Evolutionary conservation across 306 rosid species (phyloP), one percentile per base, ranked within the genome.

Genomic region (Urtica urens): DNA sequence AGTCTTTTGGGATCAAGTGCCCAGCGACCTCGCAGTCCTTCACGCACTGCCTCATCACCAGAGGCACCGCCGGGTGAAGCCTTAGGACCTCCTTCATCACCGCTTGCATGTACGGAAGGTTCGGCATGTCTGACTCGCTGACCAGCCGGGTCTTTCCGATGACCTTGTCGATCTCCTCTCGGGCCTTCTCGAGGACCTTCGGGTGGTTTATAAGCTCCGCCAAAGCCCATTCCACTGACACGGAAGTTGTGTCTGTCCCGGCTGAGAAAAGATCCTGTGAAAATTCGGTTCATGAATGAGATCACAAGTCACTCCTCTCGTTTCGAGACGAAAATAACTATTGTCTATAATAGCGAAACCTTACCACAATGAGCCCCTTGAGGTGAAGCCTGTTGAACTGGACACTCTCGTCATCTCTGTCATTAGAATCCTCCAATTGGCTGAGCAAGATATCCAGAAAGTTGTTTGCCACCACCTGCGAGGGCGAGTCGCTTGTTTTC

Each of bases 71-170:
- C 0, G 96, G 92, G 59, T 86, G 96, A 57, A 81, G 79, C 69
- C 96, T 78, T 2, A 86, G 64, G 4, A 82, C 81, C 60, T 86
- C 95, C 44, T 78, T 86, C 0, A 81, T 68, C 64, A 78, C 47
- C 3, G 96, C 88, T 74, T 81, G 96, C 22, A 81, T 54, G 55
- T 78, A 81, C 20, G 83, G 73, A 57, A 86, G 96, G 42, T 67
- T 74, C 1, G 4, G 13, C 27, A 49, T 49, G 13, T 49, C 54
- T 25, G 38, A 28, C 38, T 49, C 39, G 17, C 18, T 38, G 18
- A 28, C 54, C 11, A 28, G 54, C 18, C 38, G 27, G 22, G 54
- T 9, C 30, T 49, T 49, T 7, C 54, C 54, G 4, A 49, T 14
- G 17, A 16, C 24, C 10, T 3, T n/a, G 19, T 49, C 54, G 5